These are phyloP conservation scores for Elaeis guineensis DNA, from an alignment of 176 grass and related monocot genomes.

Conservation along the genomic window DNA sequence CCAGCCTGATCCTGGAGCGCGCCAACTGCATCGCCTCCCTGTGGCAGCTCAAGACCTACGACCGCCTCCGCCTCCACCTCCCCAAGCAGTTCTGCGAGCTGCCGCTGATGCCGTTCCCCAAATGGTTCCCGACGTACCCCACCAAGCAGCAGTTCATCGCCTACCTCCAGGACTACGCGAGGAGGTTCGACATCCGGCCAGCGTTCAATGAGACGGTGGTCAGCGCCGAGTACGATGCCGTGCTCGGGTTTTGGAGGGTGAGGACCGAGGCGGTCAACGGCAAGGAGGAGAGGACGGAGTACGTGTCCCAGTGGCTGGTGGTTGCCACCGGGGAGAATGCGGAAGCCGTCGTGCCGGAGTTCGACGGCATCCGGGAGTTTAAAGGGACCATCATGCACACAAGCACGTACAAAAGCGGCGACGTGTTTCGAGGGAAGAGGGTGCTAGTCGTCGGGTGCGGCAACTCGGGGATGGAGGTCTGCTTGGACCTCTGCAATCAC, in stretches of 20 bases:
- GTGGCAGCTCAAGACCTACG: slow-evolving; percentile 77
- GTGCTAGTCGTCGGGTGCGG: slow-evolving; percentile 84
- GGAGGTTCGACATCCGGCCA: slow-evolving; percentile 35
- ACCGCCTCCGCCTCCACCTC: slow-evolving; percentile 69
- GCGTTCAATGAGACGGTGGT: slow-evolving; percentile 39
- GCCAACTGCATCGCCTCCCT: slow-evolving; percentile 62
- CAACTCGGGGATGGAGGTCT: slow-evolving; percentile 87
- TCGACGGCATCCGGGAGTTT: slow-evolving; percentile 39
- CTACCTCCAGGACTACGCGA: slow-evolving; percentile 50
- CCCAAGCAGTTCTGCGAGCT: slow-evolving; percentile 77
- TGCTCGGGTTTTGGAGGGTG: slow-evolving; percentile 42
- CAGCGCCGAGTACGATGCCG: slow-evolving; percentile 46
- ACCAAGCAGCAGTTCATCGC: slow-evolving; percentile 67
- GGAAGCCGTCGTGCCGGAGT: slow-evolving; percentile 54
- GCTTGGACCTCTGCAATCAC: slow-evolving; percentile 64
- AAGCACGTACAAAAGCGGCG: slow-evolving; percentile 53
- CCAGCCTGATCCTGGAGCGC: slow-evolving; percentile 63
- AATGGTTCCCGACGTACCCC: slow-evolving; percentile 44
- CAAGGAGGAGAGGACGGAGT: slow-evolving; percentile 26
- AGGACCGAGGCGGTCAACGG: slow-evolving; percentile 4
- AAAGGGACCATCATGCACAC: slow-evolving; percentile 59
- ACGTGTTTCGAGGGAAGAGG: slow-evolving; percentile 34
- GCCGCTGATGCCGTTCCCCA: slow-evolving; percentile 58
- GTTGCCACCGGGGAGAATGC: slow-evolving; percentile 93
- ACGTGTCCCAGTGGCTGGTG: slow-evolving; percentile 57